Percentiles rank a stretch among this genome's conserved stretches.
Evolutionary conservation across 2,329 filamentous ascomycete species (phyloP).

Genomic region (Passalora sequoiae): DNA sequence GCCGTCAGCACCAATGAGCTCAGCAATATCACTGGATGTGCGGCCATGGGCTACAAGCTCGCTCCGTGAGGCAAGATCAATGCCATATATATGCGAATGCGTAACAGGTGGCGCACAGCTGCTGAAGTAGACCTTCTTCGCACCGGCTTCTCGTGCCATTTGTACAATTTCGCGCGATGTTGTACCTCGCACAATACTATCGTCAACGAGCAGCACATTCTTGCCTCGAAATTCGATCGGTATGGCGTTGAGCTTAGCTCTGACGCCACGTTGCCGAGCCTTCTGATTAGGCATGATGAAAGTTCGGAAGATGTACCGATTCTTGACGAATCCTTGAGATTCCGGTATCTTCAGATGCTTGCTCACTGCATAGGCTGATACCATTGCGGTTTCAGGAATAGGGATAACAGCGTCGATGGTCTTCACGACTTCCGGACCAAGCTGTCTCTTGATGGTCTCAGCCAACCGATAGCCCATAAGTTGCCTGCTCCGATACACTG

Average conservation of each 20-base stretch:
- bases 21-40: conserved; percentile 55
- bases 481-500: conserved; percentile 74
- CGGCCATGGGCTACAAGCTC: conserved; percentile 69
- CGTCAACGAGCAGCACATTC: conserved; percentile 79
- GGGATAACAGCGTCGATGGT: conserved; percentile 83
- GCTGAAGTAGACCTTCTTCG: conserved; percentile 75
- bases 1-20: conserved; percentile 66
- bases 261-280: conserved; percentile 75
- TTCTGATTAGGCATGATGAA: conserved; percentile 84
- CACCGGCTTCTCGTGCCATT: conserved; percentile 81
- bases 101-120: conserved; percentile 76
- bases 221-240: conserved; percentile 75
- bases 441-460: conserved; percentile 60
- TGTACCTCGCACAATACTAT: conserved; percentile 82
- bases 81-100: conserved; percentile 81
- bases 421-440: conserved; percentile 64
- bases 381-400: conserved; percentile 77
- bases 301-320: conserved; percentile 80
- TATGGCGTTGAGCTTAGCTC: conserved; percentile 84
- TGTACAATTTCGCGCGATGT: conserved; percentile 72
- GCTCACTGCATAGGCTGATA: conserved; percentile 71
- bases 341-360: conserved; percentile 70
- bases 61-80: conserved; percentile 65
- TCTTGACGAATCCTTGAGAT: conserved; percentile 80
- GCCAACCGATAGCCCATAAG: conserved; percentile 83